phyloP scores from a whole-genome alignment of 2,329 filamentous ascomycete genomes.

The Beauveria asiatica region DNA sequence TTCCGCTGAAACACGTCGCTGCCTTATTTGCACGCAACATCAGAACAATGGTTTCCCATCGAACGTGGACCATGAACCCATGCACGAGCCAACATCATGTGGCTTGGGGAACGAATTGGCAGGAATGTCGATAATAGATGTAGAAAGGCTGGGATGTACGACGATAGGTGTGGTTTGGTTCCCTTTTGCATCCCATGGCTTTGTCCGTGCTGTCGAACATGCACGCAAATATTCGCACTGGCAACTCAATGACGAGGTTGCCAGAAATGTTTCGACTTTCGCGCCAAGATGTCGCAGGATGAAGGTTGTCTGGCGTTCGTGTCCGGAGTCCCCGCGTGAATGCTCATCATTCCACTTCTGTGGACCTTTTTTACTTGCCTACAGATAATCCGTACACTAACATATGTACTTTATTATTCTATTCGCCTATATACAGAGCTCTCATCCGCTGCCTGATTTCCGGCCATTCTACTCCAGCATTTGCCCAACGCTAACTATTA shows the following conservation, averaged over 20 bases:
- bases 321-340: not conserved
- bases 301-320: not conserved
- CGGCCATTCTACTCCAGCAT: not conserved
- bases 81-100: not conserved
- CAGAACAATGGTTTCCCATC: not conserved
- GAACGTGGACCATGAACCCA: not conserved
- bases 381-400: not conserved
- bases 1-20: not conserved
- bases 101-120: not conserved
- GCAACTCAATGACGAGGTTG: not conserved
- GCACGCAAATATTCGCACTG: not conserved
- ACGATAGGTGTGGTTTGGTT: too few species aligned
- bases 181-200: not conserved
- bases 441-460: not conserved
- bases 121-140: not conserved
- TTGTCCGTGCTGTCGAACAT: not conserved
- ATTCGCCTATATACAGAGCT: not conserved
- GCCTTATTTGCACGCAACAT: not conserved
- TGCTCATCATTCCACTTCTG: not conserved
- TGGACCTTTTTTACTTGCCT: not conserved
- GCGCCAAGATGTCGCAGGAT: not conserved
- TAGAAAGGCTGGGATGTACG: not conserved
- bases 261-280: not conserved
- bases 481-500: not conserved
- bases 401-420: not conserved